Evolutionary conservation across 2,329 filamentous ascomycete genomes (phyloP).

Genomic region (Fusarium phyllophilum): DNA sequence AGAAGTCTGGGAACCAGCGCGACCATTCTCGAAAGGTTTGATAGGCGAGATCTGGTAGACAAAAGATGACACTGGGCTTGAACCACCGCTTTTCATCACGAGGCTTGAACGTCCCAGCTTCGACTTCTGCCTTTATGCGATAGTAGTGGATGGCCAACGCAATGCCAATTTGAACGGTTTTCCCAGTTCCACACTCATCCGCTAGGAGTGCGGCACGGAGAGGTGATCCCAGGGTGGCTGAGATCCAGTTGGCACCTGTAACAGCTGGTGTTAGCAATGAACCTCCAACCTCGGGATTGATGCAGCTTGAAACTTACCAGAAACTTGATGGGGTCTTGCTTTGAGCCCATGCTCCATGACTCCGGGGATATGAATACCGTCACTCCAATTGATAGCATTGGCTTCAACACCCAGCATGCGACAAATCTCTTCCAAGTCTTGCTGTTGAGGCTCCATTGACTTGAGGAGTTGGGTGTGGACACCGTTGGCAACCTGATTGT

Average conservation of each 20-base stretch:
- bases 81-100: fast-evolving
- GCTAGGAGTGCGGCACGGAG: fast-evolving
- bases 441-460: neutral
- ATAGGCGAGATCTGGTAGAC: fast-evolving
- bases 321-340: neutral
- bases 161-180: fast-evolving
- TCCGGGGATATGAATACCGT: fast-evolving
- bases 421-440: neutral
- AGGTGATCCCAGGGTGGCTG: fast-evolving
- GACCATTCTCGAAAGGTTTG: fast-evolving
- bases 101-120: fast-evolving
- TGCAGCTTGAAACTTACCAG: fast-evolving
- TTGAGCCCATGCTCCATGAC: neutral
- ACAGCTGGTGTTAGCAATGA: fast-evolving
- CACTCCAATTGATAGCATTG: neutral
- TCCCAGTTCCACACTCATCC: neutral
- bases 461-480: neutral
- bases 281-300: neutral
- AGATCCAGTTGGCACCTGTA: neutral
- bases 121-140: fast-evolving
- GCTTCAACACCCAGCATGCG: fast-evolving
- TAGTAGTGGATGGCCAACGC: fast-evolving
- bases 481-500: neutral
- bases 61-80: fast-evolving
- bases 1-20: fast-evolving